phyloP scores from a whole-genome alignment of 164 flowering plant genomes.

The Liquidambar formosana region DNA sequence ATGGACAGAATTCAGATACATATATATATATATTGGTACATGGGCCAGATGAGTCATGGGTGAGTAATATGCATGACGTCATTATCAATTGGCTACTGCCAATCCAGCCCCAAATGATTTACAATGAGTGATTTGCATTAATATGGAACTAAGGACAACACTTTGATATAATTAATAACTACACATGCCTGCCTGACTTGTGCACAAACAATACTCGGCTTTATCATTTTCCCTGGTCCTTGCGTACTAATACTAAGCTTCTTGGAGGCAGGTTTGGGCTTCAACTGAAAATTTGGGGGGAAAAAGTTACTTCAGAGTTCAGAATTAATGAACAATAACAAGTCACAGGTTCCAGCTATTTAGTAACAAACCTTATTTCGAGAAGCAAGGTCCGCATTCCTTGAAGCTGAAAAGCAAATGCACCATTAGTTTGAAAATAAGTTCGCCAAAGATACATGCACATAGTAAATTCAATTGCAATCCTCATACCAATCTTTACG shows the following conservation, averaged over 20 bases:
- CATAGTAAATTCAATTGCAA: neutral
- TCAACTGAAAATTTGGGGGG: slow-evolving; percentile 34
- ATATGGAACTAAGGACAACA: neutral
- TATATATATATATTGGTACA: no score
- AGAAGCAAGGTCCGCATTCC: slow-evolving; percentile 36
- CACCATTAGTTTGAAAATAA: slow-evolving; percentile 1
- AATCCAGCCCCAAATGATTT: neutral
- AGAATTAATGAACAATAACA: neutral
- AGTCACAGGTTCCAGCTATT: neutral
- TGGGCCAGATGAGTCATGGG: neutral
- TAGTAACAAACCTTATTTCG: slow-evolving; percentile 38
- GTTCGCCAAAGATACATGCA: neutral
- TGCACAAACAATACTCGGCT: slow-evolving; percentile 34
- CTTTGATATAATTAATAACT: neutral
- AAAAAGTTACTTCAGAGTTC: neutral
- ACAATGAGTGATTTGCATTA: neutral
- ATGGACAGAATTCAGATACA: neutral
- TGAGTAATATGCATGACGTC: neutral
- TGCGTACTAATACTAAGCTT: slow-evolving; percentile 36
- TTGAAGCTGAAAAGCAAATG: slow-evolving; percentile 46
- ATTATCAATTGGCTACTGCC: neutral
- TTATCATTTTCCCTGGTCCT: slow-evolving; percentile 39
- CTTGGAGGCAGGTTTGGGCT: slow-evolving; percentile 37
- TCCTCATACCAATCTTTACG: neutral
- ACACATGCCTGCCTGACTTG: slow-evolving; percentile 40